These are phyloP conservation scores for Starmerella cellae DNA, from an alignment of 805 yeast genomes.

Conservation along the genomic window DNA sequence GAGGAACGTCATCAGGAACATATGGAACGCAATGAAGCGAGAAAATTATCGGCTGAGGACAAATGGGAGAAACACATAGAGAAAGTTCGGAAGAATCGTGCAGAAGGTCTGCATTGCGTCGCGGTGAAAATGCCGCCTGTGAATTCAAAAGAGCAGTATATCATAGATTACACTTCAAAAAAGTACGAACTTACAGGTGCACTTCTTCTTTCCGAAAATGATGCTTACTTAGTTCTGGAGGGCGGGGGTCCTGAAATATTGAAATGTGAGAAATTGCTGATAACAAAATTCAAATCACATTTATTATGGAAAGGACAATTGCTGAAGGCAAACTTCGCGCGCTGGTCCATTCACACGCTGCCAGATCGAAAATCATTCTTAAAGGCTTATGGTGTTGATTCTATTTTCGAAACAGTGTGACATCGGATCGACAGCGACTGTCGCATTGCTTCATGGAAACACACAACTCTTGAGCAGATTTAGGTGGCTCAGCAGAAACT, in stretches of 20 bases:
- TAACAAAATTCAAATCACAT: conserved; percentile 26
- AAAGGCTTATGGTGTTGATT: conserved; percentile 5
- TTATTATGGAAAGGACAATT: conserved; percentile 64
- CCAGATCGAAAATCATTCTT: conserved; percentile 6
- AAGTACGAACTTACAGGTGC: conserved; percentile 58
- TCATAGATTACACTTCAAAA: conserved; percentile 68
- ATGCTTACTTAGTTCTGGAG: conserved; percentile 55
- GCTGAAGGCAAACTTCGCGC: conserved; percentile 39
- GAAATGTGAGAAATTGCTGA: conserved; percentile 53
- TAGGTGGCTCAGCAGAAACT: too few species aligned
- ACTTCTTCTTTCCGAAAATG: conserved; percentile 24
- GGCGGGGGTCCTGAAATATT: conserved; percentile 53
- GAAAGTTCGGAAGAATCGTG: conserved; percentile 38
- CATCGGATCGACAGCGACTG: not conserved
- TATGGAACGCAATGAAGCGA: conserved; percentile 41
- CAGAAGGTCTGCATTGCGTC: conserved; percentile 40
- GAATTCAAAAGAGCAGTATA: conserved; percentile 56
- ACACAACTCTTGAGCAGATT: too few species aligned
- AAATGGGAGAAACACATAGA: conserved; percentile 36
- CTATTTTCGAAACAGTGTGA: not conserved
- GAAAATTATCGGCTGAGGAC: conserved; percentile 51
- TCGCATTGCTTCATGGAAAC: not conserved
- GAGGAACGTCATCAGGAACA: conserved; percentile 49
- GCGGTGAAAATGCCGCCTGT: conserved; percentile 44
- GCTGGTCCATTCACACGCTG: conserved; percentile 47